phyloP scores from a whole-genome alignment of 139 green algal genomes.

The Choricystis sp. region DNA sequence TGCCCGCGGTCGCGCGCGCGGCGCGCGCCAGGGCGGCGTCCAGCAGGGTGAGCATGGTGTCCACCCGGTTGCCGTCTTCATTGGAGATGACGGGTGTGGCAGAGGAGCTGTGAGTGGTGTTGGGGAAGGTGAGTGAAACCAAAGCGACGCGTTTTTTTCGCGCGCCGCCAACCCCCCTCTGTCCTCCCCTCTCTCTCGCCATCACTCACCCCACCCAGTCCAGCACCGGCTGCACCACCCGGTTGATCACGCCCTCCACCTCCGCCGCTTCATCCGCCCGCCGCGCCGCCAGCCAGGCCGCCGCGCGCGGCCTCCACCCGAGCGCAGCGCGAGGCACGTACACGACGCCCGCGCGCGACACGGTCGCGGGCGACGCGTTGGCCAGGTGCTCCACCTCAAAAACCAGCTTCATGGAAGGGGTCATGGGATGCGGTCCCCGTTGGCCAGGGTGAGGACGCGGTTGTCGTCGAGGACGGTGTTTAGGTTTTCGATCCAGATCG shows the following conservation, averaged over 20 bases:
- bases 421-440: constrained; percentile 94
- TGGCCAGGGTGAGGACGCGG: constrained; percentile 90
- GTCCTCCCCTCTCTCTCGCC: too few species aligned
- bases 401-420: constrained; percentile 70
- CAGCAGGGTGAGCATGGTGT: constrained; percentile 67
- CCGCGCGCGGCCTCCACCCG: constrained; percentile 69
- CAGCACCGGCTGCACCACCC: constrained; percentile 60
- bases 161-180: not conserved
- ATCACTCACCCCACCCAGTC: constrained; percentile 36
- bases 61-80: constrained; percentile 58
- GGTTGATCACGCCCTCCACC: constrained; percentile 61
- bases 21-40: constrained; percentile 35
- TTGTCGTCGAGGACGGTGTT: constrained; percentile 97
- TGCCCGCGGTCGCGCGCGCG: constrained; percentile 1
- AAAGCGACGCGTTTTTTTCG: too few species aligned
- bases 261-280: constrained; percentile 25
- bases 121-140: constrained; percentile 14
- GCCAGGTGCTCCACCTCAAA: constrained; percentile 90
- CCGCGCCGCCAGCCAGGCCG: constrained; percentile 59
- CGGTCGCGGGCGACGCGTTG: constrained; percentile 88
- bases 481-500: constrained; percentile 97
- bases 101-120: too few species aligned
- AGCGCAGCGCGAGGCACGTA: constrained; percentile 83
- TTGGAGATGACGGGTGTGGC: constrained; percentile 69
- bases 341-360: constrained; percentile 87